Evolutionary conservation across 495 filamentous ascomycete genomes (phyloP).

Genomic region (Trichoderma asperelloides): DNA sequence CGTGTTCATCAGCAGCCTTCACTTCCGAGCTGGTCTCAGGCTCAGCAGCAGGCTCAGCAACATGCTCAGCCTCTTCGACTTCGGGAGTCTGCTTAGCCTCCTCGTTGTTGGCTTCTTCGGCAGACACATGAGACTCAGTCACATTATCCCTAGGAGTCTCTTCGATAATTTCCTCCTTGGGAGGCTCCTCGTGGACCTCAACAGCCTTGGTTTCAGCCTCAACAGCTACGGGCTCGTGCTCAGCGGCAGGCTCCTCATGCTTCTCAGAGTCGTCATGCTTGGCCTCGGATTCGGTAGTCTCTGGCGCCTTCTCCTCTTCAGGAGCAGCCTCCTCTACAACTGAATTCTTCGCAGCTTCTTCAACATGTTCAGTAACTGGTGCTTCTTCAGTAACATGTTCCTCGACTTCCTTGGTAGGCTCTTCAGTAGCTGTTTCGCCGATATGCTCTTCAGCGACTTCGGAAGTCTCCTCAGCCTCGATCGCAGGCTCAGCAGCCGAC

Average conservation of each 20-base stretch:
- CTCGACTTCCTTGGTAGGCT: background rate
- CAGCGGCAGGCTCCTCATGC: background rate
- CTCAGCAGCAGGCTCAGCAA: background rate
- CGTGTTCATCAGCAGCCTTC: background rate
- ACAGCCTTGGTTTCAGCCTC: background rate
- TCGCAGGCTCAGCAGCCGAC: background rate
- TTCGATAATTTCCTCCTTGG: background rate
- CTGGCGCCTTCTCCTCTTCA: conserved; percentile 11
- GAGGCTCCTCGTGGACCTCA: background rate
- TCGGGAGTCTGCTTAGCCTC: background rate
- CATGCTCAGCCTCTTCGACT: background rate
- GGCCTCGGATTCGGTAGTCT: background rate
- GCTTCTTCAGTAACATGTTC: background rate
- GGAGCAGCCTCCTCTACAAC: background rate
- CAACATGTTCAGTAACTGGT: conserved; percentile 9
- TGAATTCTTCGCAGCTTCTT: conserved; percentile 10
- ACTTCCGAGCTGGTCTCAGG: background rate
- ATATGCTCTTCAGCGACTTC: background rate
- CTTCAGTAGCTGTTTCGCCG: conserved; percentile 5
- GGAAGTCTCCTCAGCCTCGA: background rate
- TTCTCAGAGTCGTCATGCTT: background rate
- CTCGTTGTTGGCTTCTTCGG: background rate
- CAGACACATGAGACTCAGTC: background rate
- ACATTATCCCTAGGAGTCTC: background rate
- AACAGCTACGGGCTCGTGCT: background rate